Evolutionary conservation across 768 basidiomycete species (phyloP).

Genomic region (Leucocoprinus sp.): DNA sequence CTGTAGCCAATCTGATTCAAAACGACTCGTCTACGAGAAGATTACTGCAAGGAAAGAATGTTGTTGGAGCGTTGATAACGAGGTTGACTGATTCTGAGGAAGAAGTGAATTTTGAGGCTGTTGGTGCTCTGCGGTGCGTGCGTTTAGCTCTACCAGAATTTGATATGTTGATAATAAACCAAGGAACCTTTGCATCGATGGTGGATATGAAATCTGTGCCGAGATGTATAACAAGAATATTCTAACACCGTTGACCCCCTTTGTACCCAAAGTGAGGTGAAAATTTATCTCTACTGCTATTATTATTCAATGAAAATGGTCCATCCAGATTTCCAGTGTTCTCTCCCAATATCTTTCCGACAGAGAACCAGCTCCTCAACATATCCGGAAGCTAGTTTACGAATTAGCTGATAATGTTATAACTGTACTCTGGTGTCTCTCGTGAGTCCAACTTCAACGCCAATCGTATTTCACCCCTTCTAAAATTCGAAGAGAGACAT

Average conservation of each 20-base stretch:
- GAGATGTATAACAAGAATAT: conserved; percentile 98
- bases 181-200: conserved; percentile 92
- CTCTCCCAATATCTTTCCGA: conserved; percentile 59
- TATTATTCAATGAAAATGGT: neutral
- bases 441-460: conserved; percentile 47
- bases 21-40: conserved; percentile 91
- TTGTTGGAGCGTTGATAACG: conserved; percentile 79
- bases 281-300: neutral
- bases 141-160: neutral
- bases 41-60: conserved; percentile 83
- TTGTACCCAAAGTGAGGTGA: conserved; percentile 64
- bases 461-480: conserved; percentile 7
- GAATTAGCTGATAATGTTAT: conserved; percentile 90
- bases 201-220: conserved; percentile 90
- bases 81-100: conserved; percentile 86
- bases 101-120: conserved; percentile 85
- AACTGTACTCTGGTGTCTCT: conserved; percentile 89
- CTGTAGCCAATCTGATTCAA: conserved; percentile 91
- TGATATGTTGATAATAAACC: conserved; percentile 2
- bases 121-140: conserved; percentile 75
- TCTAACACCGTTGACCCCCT: conserved; percentile 63
- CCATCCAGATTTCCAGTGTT: conserved; percentile 58
- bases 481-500: conserved; percentile 64
- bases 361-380: conserved; percentile 58
- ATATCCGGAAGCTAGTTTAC: conserved; percentile 68